These are phyloP conservation scores for Annulohypoxylon nitens DNA, from an alignment of 495 filamentous ascomycete genomes.

Conservation along the genomic window DNA sequence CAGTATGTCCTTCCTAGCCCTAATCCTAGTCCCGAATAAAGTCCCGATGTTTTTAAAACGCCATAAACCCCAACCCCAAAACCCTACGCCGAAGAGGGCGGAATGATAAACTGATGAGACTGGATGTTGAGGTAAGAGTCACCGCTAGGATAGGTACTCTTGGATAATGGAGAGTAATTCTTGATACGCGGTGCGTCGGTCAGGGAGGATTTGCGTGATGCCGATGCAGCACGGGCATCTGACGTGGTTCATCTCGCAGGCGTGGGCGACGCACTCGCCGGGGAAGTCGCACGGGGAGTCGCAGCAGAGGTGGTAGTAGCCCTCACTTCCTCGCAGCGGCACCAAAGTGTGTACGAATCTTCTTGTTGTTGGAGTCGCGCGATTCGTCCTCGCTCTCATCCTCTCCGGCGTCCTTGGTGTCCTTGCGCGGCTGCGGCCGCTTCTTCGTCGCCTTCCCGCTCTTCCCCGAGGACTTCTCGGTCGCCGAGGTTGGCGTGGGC, in stretches of 20 bases:
- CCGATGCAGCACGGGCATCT: not conserved
- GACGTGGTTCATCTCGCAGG: not conserved
- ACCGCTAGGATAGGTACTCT: no score
- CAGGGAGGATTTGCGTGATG: not conserved
- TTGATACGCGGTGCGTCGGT: no score
- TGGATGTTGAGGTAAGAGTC: not conserved
- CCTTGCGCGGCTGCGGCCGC: constrained; percentile 58
- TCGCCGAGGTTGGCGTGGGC: constrained; percentile 61
- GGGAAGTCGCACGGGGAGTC: not conserved
- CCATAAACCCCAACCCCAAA: constrained; percentile 12
- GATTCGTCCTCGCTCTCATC: constrained; percentile 68
- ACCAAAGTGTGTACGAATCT: constrained; percentile 65
- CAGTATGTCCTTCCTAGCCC: not conserved
- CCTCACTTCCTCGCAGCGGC: constrained; percentile 59
- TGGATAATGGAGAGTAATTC: no score
- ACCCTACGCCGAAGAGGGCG: not conserved
- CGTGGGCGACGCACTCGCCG: not conserved
- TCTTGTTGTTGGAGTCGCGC: constrained; percentile 58
- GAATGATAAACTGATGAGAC: not conserved
- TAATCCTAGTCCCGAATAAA: not conserved
- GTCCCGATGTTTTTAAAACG: constrained; percentile 13
- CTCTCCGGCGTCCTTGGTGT: constrained; percentile 47
- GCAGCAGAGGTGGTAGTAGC: not conserved
- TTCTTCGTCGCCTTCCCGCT: constrained; percentile 44
- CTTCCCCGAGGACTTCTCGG: constrained; percentile 49